Base-by-base conservation (phyloP, 2,329 filamentous ascomycete genomes). In the Fusarium longipes region DNA sequence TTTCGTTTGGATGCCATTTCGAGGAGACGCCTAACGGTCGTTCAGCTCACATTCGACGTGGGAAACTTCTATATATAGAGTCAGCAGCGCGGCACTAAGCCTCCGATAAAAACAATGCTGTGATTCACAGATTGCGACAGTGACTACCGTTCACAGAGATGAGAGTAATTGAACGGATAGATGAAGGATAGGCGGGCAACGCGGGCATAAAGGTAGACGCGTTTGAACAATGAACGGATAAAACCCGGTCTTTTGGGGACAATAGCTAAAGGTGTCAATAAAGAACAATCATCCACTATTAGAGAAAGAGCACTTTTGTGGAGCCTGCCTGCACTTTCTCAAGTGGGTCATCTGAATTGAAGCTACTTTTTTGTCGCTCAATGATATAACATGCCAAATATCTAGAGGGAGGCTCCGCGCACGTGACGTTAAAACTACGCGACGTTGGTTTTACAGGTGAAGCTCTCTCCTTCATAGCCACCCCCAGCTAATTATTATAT, bases 1-100 rank as follows among this genome's bases (percentile, higher is more conserved):
- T 97, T 97, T 74, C 95, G 89, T 81, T 98, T 98, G 54, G 93
- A 89, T n/a, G 95, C 91, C 95, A 98, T 98, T 60, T 81, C 64
- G 70, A 61, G 68, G 47, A 61, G 53, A 49, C 57, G 64, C 56
- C 61, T 57, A 45, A 38, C 54, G 49, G 33, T 57, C 44, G 57
- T 55, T 48, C 63, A 33, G 53, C 32, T 73, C 67, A 65, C 71
- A 72, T 73, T 53, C 44, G 29, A 49, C 51, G 48, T 44, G 47
- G 35, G 20, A 18, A 20, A 24, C 49, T 32, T 57, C 68, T 70
- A 54, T 49, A 49, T 24, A 48, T 35, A 52, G 14, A 49, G 48
- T 73, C 38, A 72, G 64, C 63, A 65, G 24, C 35, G 44, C 32
- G 44, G 49, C 56, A 44, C 48, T 29, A 22, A 40, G 48, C 45